phyloP scores from a whole-genome alignment of 1,139 yeast species.

The Saccharomyces hybrid region DNA sequence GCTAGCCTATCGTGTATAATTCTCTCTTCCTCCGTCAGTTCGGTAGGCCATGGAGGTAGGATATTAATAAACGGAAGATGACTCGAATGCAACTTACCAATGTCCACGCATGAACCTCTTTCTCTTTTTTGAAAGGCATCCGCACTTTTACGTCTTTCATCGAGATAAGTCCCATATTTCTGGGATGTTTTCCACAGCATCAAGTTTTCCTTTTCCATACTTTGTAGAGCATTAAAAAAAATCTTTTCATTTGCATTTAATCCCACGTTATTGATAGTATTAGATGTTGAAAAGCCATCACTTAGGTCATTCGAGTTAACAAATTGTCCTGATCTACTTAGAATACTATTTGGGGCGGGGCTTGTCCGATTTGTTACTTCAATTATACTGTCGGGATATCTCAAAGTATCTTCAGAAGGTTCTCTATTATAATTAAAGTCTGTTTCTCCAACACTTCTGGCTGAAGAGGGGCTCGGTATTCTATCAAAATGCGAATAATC shows the following conservation, averaged over 20 bases:
- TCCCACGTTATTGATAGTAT: neutral
- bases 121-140: neutral
- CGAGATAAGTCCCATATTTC: neutral
- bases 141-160: neutral
- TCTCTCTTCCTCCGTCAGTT: neutral
- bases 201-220: neutral
- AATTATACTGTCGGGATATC: neutral
- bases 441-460: neutral
- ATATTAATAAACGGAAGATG: neutral
- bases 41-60: neutral
- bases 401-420: neutral
- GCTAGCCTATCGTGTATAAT: neutral
- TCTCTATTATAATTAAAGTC: neutral
- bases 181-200: neutral
- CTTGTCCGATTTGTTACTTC: neutral
- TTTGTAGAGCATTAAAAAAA: neutral
- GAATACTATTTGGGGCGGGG: neutral
- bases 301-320: neutral
- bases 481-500: neutral
- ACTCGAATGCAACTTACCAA: neutral
- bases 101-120: neutral
- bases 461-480: neutral
- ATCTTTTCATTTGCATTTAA: neutral
- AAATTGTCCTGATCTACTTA: neutral
- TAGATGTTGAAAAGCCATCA: neutral